Base-by-base conservation (phyloP, 2,329 filamentous ascomycete genomes). In the Ophiocordyceps robertsii region DNA sequence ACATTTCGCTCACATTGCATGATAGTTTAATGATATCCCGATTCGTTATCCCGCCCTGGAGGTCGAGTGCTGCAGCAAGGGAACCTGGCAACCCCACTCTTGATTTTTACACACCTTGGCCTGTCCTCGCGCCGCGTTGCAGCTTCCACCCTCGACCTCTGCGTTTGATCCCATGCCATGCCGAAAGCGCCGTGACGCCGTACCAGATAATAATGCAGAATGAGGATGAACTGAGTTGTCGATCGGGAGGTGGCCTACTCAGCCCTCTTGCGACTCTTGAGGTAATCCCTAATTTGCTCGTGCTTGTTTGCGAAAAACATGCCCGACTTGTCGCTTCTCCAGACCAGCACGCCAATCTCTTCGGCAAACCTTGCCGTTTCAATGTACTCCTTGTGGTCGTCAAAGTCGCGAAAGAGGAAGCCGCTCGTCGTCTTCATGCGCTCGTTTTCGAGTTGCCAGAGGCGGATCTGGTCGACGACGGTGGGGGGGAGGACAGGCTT, bases 401-500 rank as follows among this genome's bases (percentile, higher is more conserved):
- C 77, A 56, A 96, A 95, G 48, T 96, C 90, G 55, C 83, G 82
- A 68, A 98, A 94, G 27, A 96, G 61, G 59, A 87, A 96, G 0
- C 92, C 92, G 1, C 73, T 68, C 6, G 80, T 87, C 2, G 84
- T 79, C 59, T 84, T 84, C 76, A 98, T 93, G 40, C 92, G 77
- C 66, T 98, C 92, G 49, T 90, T 88, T 63, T 98, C 92, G 41
- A 96, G 80, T 67, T 98, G 90, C 92, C 92, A 98, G 17, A 98
- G 76, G 2, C 89, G 76, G 54, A 98, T 95, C 68, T 98, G 92
- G 62, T 98, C 92, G 48, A 95, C 86, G 14, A 98, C 92, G 0
- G 93, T 96, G 0, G 92, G 89, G 1, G 93, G 92, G 2, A 98
- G 73, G 14, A 95, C 77, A 2, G 89, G 84, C 47, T 70, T 71